Evolutionary conservation across 2,329 filamentous ascomycete species (phyloP), one percentile per base, ranked within the genome.

Genomic region (Ophiostoma sp.): DNA sequence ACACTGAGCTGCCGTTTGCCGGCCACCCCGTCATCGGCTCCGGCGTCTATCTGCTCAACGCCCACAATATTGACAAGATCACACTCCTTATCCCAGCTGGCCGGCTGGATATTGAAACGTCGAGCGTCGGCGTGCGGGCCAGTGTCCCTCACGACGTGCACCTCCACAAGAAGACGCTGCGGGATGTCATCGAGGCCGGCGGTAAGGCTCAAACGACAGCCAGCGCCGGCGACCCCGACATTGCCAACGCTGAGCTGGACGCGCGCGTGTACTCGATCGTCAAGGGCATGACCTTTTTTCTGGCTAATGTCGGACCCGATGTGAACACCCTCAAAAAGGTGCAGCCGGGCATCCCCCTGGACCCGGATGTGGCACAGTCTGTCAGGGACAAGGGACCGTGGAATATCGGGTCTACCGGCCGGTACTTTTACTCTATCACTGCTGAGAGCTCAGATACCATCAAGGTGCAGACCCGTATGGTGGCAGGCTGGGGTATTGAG

Each of bases 241-340:
- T 81, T 64, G 74, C 74, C 36, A 67, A 75, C n/a, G 76, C 77
- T 4, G 79, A 81, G 76, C 72, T 79, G 44, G 70, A 72, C 11
- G 80, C 82, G 8, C 82, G 84, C 14, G 74, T 85, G 18, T 82
- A 87, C 68, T 87, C 84, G 71, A 85, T 93, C 63, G 89, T 92
- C 47, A 86, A 85, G 62, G 91, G 90, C 64, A 89, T 93, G 87
- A 85, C 85, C 0, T 93, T 92, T 76, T 77, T 86, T n/a, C 82
- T 91, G 44, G 80, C 90, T 14, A 62, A 62, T 62, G 58, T 62
- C 58, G 58, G 58, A 7, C 38, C 58, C 1, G 58, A 62, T 8
- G 58, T 41, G 5, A 16, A 12, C 38, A 79, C 85, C 72, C 79
- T 95, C 36, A 80, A 84, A 0, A 82, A 81, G 9, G 85, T 86